Percentiles rank a stretch among this genome's conserved stretches.
Conservation (phyloP, 2,329 filamentous ascomycete species). For the Blastomyces percursus region DNA sequence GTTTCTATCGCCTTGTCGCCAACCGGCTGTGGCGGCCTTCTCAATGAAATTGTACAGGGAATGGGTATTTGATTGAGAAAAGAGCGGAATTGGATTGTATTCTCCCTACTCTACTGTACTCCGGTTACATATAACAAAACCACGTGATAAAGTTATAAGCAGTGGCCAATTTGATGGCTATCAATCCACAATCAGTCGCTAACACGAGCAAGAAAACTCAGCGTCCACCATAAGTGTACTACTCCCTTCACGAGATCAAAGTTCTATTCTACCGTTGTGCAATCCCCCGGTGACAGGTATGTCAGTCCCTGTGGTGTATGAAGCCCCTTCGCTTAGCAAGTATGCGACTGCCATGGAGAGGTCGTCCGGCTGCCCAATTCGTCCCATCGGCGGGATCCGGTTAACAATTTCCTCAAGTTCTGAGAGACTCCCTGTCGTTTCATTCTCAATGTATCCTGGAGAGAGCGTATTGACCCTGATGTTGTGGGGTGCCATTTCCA, state of each 20-base stretch:
- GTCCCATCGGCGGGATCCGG: background rate
- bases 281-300: constrained; percentile 38
- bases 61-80: background rate
- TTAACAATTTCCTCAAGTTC: background rate
- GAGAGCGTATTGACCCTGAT: constrained; percentile 34
- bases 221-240: background rate
- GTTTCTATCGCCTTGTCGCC: background rate
- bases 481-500: constrained; percentile 29
- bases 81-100: background rate
- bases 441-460: constrained; percentile 18
- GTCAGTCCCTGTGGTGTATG: constrained; percentile 36
- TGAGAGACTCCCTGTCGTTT: background rate
- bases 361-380: constrained; percentile 1
- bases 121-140: background rate
- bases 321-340: constrained; percentile 33
- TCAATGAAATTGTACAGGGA: background rate
- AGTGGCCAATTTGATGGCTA: background rate
- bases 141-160: background rate
- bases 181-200: background rate
- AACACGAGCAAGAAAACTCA: background rate
- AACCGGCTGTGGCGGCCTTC: background rate
- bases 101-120: background rate
- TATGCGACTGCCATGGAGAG: constrained; percentile 1
- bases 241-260: background rate
- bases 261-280: constrained; percentile 28